These are phyloP conservation scores for Neoboletus brunneissimus DNA, from an alignment of 768 basidiomycete species.

Conservation along the genomic window DNA sequence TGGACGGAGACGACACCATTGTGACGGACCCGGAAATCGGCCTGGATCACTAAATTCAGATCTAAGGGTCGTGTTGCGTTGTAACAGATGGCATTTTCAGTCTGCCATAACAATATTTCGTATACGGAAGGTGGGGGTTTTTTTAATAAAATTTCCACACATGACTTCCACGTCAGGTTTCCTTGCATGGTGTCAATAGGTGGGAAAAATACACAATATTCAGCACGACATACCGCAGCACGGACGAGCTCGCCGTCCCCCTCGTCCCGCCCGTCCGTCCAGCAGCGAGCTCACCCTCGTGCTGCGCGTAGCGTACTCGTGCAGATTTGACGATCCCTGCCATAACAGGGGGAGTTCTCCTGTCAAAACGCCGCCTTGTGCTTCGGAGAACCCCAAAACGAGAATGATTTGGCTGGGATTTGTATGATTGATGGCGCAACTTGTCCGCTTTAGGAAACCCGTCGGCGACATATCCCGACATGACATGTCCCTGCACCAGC, in stretches of 20 bases:
- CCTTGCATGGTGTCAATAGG: slow-evolving; percentile 21
- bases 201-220: slow-evolving; percentile 18
- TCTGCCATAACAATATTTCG: slow-evolving; percentile 40
- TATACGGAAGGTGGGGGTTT: slow-evolving; percentile 44
- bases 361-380: slow-evolving; percentile 22
- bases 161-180: slow-evolving; percentile 29
- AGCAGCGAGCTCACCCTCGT: background rate
- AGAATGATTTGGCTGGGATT: slow-evolving; percentile 20
- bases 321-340: slow-evolving; percentile 28
- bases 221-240: slow-evolving; percentile 6
- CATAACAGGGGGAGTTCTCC: slow-evolving; percentile 16
- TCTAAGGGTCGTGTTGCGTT: slow-evolving; percentile 69
- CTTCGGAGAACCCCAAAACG: slow-evolving; percentile 27
- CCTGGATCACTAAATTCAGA: slow-evolving; percentile 63
- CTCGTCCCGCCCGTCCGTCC: background rate
- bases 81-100: slow-evolving; percentile 41
- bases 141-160: slow-evolving; percentile 39
- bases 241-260: background rate
- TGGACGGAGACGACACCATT: slow-evolving; percentile 40
- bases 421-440: slow-evolving; percentile 27
- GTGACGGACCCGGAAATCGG: slow-evolving; percentile 41
- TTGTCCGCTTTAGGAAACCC: slow-evolving; percentile 19
- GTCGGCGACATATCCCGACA: slow-evolving; percentile 30
- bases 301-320: background rate
- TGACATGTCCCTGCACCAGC: slow-evolving; percentile 19